phyloP scores from a whole-genome alignment of 2,329 filamentous ascomycete species.

The Hypocreales sp. region DNA sequence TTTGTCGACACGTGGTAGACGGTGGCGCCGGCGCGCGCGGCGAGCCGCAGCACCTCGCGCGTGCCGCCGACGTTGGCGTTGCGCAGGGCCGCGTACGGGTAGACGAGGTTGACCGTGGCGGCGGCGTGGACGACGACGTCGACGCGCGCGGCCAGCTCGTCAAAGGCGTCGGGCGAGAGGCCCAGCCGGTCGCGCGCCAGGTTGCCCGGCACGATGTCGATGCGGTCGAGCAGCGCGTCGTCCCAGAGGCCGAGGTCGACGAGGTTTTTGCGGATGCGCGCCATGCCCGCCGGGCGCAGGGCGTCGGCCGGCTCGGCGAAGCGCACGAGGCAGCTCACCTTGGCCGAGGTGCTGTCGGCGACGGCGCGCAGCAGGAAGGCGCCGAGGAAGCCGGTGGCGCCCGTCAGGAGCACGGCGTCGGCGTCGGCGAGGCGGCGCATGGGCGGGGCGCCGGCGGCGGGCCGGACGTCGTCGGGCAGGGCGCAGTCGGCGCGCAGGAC shows the following conservation, averaged over 20 bases:
- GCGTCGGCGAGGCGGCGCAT: conserved; percentile 48
- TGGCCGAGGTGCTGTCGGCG: conserved; percentile 50
- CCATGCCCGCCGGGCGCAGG: conserved; percentile 50
- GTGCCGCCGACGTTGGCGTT: conserved; percentile 69
- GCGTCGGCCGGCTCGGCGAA: conserved; percentile 52
- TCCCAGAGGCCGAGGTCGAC: conserved; percentile 68
- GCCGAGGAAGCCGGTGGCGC: conserved; percentile 62
- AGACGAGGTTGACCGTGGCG: conserved; percentile 67
- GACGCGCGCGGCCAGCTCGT: conserved; percentile 46
- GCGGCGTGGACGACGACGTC: conserved; percentile 66
- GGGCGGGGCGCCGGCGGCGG: conserved; percentile 33
- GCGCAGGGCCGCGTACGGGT: conserved; percentile 63
- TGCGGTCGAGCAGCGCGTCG: conserved; percentile 61
- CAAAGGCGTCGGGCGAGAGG: conserved; percentile 48
- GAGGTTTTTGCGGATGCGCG: conserved; percentile 58
- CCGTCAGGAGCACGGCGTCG: conserved; percentile 55
- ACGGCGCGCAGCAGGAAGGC: conserved; percentile 58
- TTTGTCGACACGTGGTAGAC: conserved; percentile 71
- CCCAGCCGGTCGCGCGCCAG: conserved; percentile 54
- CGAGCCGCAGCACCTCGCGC: conserved; percentile 56
- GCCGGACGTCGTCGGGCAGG: conserved; percentile 57
- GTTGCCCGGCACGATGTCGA: conserved; percentile 62
- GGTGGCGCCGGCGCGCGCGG: conserved; percentile 50
- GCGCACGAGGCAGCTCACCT: conserved; percentile 58
- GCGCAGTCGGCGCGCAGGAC: conserved; percentile 51